phyloP scores from a whole-genome alignment of 495 filamentous ascomycete species.

The Aspergillus hancockii region DNA sequence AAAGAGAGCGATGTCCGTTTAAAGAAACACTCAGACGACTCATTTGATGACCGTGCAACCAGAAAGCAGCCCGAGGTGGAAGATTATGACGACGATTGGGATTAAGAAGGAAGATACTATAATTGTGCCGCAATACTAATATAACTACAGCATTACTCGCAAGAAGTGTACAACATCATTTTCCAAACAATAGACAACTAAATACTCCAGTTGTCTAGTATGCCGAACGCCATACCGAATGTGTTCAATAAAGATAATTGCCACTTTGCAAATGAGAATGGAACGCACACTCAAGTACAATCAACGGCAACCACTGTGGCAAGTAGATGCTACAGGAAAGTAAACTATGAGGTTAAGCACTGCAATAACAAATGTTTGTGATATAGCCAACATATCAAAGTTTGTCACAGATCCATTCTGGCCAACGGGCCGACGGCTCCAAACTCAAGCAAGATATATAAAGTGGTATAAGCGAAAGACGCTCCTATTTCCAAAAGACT shows the following conservation, averaged over 20 bases:
- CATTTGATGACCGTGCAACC: conserved; percentile 55
- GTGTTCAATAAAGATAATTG: too few relatives aligned
- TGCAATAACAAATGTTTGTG: not conserved
- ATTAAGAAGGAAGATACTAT: conserved; percentile 41
- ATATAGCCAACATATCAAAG: not conserved
- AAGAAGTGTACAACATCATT: not conserved
- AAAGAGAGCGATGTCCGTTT: conserved; percentile 75
- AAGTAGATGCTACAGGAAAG: not conserved
- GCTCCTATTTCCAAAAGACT: not conserved
- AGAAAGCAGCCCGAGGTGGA: conserved; percentile 45
- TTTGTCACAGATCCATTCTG: too few relatives aligned
- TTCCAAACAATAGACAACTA: not conserved
- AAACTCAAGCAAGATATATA: not conserved
- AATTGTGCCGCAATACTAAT: not conserved
- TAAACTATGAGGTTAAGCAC: not conserved
- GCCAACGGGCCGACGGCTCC: too few relatives aligned
- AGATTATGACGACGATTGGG: conserved; percentile 80
- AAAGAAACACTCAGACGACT: conserved; percentile 59
- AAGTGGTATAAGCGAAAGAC: not conserved
- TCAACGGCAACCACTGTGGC: not conserved
- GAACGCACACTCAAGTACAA: not conserved
- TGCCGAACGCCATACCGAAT: conserved; percentile 13
- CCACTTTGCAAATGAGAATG: too few relatives aligned
- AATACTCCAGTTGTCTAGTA: not conserved
- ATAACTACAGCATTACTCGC: not conserved